Evolutionary conservation across 1,139 yeast genomes (phyloP).

Genomic region (Schizosaccharomyces versatilis): DNA sequence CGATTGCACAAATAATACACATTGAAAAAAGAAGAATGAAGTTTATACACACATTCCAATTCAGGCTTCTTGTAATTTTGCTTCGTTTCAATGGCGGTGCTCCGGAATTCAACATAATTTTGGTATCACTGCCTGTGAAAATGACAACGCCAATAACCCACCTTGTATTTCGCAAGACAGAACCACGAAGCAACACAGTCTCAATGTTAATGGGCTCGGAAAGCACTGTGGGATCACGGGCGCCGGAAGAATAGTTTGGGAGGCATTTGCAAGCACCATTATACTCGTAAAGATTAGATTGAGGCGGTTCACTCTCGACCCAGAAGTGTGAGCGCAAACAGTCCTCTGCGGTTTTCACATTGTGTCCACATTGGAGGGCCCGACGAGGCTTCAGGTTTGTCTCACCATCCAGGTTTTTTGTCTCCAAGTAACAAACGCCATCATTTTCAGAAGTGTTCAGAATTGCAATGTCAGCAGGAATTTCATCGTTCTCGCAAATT

Average conservation of each 20-base stretch:
- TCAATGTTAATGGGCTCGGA: constrained; percentile 59
- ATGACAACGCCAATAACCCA: constrained; percentile 83
- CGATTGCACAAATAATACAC: constrained; percentile 60
- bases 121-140: constrained; percentile 77
- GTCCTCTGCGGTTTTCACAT: constrained; percentile 44
- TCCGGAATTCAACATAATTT: constrained; percentile 85
- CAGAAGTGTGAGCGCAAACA: constrained; percentile 54
- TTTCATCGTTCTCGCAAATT: constrained; percentile 65
- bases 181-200: constrained; percentile 69
- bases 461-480: constrained; percentile 75
- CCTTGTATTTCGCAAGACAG: constrained; percentile 72
- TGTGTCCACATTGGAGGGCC: constrained; percentile 48
- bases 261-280: constrained; percentile 60
- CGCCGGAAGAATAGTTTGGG: constrained; percentile 13
- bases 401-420: constrained; percentile 90
- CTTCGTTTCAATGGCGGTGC: constrained; percentile 76
- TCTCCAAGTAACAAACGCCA: constrained; percentile 81
- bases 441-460: constrained; percentile 68
- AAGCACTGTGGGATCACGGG: constrained; percentile 14
- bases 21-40: constrained; percentile 51
- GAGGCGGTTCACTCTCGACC: constrained; percentile 83
- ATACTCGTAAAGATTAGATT: constrained; percentile 60
- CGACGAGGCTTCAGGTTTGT: constrained; percentile 70
- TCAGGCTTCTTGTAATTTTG: constrained; percentile 62
- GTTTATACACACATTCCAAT: constrained; percentile 45